Evolutionary conservation across 192 early-diverging fungal genomes (phyloP), one percentile per base, ranked within the genome.

Genomic region (Backusella luteola): DNA sequence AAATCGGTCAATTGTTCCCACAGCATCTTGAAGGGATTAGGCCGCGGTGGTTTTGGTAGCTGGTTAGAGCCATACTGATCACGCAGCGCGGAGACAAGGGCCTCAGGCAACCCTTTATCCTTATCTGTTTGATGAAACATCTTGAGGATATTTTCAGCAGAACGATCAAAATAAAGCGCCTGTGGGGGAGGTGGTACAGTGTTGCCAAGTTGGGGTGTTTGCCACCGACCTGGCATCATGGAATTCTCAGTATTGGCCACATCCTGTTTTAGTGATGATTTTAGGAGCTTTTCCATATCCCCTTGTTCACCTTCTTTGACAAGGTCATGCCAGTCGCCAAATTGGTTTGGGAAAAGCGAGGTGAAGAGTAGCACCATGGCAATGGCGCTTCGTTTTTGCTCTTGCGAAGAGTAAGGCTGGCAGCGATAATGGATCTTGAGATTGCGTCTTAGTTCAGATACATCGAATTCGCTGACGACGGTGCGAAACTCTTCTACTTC

Each of bases 141-240:
- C 41, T 91, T 89, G 17, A 90, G 80, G 26, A 97, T 86, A 68
- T 89, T 90, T 67, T 94, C 93, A n/a, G 93, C 88, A 26, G 92
- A 90, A 73, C 97, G 94, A 87, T 99, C 97, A 87, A 96, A 98
- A 86, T 97, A 97, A 14, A 98, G 87, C 5, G 93, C 89, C 80
- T 86, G 80, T 21, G 87, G 85, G 34, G 88, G 86, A 36, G 79
- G 85, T 23, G 70, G 42, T 41, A 59, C 32, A 34, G n/a, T 29
- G n/a, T 34, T 23, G 26, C 29, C 8, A 6, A 68, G 67, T 63
- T 63, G 9, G 56, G 56, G 21, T n/a, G 46, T 36, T 66, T 66
- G 23, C 26, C n/a, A 32, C 15, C n/a, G 15, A 12, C 41, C 36
- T 26, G 59, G 66, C 29, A 72, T 66, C 71, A 73, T 76, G 75